Base-by-base conservation (phyloP, 1,139 yeast genomes). In the Magnusiomyces starmeri region DNA sequence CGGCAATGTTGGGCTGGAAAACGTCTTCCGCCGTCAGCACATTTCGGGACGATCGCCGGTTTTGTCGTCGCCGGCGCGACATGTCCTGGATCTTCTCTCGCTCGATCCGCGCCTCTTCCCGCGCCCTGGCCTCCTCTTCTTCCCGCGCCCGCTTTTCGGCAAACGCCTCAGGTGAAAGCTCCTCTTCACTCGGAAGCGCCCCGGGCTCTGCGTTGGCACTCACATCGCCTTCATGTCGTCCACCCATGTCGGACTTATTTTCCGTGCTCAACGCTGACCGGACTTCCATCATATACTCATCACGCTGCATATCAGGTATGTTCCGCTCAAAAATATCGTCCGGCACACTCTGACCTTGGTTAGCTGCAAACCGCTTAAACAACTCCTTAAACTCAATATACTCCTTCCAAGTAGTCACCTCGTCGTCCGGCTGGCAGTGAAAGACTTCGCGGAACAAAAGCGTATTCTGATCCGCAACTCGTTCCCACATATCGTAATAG, bases 371-470 rank as follows among this genome's bases (percentile, higher is more conserved):
- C 41, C 63, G 58, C 52, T 69, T 68, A 35, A 64, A 66, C 52
- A 62, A 66, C 10, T 64, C 62, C 43, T 60, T 76, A 65, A 75
- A 86, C 39, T 77, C 81, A 65, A 87, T 89, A 66, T 89, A 94
- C 49, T 88, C 96, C 54, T 79, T 78, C 99, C 99, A 94, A 0
- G 92, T 78, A 22, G 76, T 75, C 14, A 92, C 97, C 16, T 78
- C 75, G 65, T 92, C 88, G 67, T 94, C 98, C 0, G 99, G 99
- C 65, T 92, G 97, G 58, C 89, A 82, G 59, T 90, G 92, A 75
- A 94, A 94, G 2, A 92, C 88, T 68, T 84, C 75, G 56, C 97
- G 75, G 70, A 78, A 94, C 7, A 92, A 72, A 55, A 79, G 76
- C 0, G 97, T 89, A 64, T 94, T 94, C 60, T 90, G 76, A 54